Evolutionary conservation across 768 basidiomycete genomes (phyloP).

Genomic region (Macrolepiota albuminosa): DNA sequence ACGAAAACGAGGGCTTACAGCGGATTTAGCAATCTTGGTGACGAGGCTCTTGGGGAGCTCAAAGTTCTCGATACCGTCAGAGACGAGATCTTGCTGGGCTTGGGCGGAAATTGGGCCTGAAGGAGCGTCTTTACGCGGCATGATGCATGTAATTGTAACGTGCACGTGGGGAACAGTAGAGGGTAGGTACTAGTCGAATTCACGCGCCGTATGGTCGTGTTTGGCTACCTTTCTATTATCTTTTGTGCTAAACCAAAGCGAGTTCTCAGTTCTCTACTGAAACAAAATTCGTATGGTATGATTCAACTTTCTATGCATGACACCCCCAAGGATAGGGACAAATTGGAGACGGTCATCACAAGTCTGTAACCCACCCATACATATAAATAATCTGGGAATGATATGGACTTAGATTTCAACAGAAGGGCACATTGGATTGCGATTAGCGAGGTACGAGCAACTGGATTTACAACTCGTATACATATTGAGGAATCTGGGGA

Average conservation of each 20-base stretch:
- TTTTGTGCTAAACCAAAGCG: too few species aligned
- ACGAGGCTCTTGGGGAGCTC: constrained; percentile 84
- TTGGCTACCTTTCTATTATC: not conserved
- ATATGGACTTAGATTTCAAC: too few species aligned
- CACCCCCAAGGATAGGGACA: too few species aligned
- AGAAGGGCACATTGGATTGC: too few species aligned
- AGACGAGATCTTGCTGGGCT: constrained; percentile 73
- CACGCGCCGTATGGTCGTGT: not conserved
- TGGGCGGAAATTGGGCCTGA: constrained; percentile 60
- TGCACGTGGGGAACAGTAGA: not conserved
- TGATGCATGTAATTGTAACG: constrained; percentile 16
- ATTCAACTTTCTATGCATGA: too few species aligned
- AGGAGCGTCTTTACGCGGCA: constrained; percentile 68
- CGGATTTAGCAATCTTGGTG: constrained; percentile 80
- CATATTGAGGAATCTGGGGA: too few species aligned
- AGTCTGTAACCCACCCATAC: too few species aligned
- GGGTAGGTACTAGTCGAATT: not conserved
- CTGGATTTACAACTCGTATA: not conserved
- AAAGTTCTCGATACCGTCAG: constrained; percentile 85
- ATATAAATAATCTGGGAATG: too few species aligned
- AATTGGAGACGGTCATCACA: too few species aligned
- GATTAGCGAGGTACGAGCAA: too few species aligned
- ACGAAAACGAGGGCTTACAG: constrained; percentile 33
- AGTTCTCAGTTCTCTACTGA: too few species aligned
- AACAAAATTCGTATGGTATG: too few species aligned